A percentile compares a stretch with the other conserved stretches of the same genome.
phyloP scores from a whole-genome alignment of 306 rosid species.

The Dryas drummondii region DNA sequence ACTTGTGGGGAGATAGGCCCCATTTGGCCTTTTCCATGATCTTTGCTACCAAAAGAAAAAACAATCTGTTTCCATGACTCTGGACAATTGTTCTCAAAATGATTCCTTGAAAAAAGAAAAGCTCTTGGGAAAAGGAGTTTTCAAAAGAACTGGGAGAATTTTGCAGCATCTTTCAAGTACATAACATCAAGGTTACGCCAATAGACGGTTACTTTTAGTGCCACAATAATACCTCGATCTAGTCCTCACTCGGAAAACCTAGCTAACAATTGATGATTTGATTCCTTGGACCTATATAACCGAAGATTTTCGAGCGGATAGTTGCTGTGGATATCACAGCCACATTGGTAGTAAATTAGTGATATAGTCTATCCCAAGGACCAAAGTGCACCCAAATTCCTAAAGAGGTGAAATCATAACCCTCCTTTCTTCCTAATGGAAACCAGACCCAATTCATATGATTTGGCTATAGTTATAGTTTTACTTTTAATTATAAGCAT shows the following conservation, averaged over 20 bases:
- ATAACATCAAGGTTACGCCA: too few species aligned
- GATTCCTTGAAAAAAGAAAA: not conserved
- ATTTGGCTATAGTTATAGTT: not conserved
- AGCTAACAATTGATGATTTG: too few species aligned
- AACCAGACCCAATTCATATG: not conserved
- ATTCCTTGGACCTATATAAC: too few species aligned
- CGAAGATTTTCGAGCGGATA: too few species aligned
- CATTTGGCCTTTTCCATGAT: not conserved
- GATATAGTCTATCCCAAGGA: too few species aligned
- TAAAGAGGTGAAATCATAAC: not conserved
- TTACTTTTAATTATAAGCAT: not conserved
- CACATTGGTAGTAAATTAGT: too few species aligned
- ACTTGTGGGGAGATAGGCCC: not conserved
- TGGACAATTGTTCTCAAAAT: too few species aligned
- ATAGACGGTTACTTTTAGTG: too few species aligned
- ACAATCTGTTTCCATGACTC: not conserved
- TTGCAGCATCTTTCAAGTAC: not conserved
- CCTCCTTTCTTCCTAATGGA: not conserved
- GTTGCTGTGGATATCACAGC: too few species aligned
- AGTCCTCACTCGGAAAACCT: too few species aligned
- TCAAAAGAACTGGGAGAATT: not conserved
- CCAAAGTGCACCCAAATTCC: too few species aligned
- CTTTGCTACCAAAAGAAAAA: not conserved
- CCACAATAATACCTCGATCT: too few species aligned
- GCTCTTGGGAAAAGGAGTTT: not conserved